Percentiles rank a stretch among this genome's conserved stretches.
Evolutionary conservation across 2,329 filamentous ascomycete genomes (phyloP).

Genomic region (Fusarium sp.): DNA sequence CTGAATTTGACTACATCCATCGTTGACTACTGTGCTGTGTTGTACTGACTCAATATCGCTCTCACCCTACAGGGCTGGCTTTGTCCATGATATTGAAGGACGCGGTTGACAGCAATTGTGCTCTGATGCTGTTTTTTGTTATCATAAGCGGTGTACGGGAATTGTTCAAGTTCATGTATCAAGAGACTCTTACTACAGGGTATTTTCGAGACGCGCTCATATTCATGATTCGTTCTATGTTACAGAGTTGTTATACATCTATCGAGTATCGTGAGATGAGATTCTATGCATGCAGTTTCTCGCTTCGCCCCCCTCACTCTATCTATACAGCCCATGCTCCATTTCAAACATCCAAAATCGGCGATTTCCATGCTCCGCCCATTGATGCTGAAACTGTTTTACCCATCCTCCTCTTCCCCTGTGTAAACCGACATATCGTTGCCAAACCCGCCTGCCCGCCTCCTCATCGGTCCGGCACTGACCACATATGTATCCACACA

Average conservation of each 20-base stretch:
- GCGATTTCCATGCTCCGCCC: conserved; percentile 18
- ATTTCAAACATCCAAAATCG: conserved; percentile 16
- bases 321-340: conserved; percentile 15
- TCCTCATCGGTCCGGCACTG: conserved; percentile 31
- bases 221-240: background rate
- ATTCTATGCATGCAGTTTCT: conserved; percentile 37
- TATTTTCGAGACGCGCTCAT: background rate
- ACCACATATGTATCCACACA: conserved; percentile 29
- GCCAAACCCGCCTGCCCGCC: background rate
- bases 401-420: conserved; percentile 6
- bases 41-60: conserved; percentile 15
- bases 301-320: background rate
- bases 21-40: too few species aligned
- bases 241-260: conserved; percentile 23
- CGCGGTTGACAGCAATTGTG: conserved; percentile 1
- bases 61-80: conserved; percentile 12
- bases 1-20: conserved; percentile 5
- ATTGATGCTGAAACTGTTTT: conserved; percentile 4
- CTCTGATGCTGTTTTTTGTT: background rate
- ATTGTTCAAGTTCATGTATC: background rate
- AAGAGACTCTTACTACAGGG: background rate
- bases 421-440: conserved; percentile 1
- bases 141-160: conserved; percentile 3
- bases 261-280: conserved; percentile 38
- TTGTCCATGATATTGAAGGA: conserved; percentile 1